These are phyloP conservation scores for Magnolia sinica DNA, from an alignment of 164 flowering plant species.

Conservation along the genomic window DNA sequence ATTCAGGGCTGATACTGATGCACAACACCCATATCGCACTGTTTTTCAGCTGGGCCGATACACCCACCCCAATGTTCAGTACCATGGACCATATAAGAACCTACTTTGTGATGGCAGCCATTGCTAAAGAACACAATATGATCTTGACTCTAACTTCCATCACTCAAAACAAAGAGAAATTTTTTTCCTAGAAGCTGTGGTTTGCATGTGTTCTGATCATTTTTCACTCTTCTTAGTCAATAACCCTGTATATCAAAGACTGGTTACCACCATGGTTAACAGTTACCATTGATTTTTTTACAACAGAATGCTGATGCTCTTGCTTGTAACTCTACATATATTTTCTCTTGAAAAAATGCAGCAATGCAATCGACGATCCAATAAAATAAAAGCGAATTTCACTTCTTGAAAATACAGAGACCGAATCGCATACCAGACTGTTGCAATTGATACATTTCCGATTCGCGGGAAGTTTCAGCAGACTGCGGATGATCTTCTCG, in stretches of 20 bases:
- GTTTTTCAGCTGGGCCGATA: too few relatives aligned
- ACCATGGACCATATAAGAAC: too few relatives aligned
- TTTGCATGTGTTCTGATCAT: too few relatives aligned
- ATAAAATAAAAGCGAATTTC: not conserved
- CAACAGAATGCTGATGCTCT: not conserved
- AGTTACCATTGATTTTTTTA: not conserved
- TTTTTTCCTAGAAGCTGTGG: too few relatives aligned
- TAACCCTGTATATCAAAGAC: not conserved
- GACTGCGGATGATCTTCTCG: slow-evolving; percentile 78
- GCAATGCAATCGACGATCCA: not conserved
- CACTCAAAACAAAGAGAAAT: too few relatives aligned
- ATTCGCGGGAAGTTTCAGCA: slow-evolving; percentile 72
- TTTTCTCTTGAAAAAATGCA: not conserved
- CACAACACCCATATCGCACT: too few relatives aligned
- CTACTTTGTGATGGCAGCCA: too few relatives aligned
- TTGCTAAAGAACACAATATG: too few relatives aligned
- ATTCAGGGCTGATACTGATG: too few relatives aligned
- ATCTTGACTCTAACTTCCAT: too few relatives aligned
- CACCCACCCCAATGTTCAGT: too few relatives aligned
- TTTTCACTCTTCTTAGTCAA: not conserved
- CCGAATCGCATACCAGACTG: slow-evolving; percentile 52
- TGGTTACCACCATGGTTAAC: not conserved
- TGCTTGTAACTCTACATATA: not conserved
- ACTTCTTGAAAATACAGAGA: not conserved
- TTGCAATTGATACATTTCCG: slow-evolving; percentile 85